A percentile compares a stretch with the other conserved stretches of the same genome.
These are phyloP conservation scores for Aspergillus fumigatiaffinis DNA, from an alignment of 2,329 filamentous ascomycete genomes.

Conservation along the genomic window DNA sequence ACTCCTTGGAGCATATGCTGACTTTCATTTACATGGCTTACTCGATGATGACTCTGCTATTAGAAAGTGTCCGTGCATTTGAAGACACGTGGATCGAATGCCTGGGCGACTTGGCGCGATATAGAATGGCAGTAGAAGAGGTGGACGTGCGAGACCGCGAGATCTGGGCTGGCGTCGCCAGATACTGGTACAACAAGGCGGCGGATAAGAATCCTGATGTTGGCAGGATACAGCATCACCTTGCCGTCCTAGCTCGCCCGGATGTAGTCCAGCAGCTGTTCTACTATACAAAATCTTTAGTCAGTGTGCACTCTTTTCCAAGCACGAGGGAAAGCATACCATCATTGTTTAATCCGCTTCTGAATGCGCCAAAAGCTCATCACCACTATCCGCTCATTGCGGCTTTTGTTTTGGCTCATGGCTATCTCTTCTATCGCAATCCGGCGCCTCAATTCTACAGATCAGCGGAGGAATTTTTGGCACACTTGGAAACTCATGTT, in stretches of 20 bases:
- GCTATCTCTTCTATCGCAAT: slow-evolving; percentile 42
- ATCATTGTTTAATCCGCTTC: slow-evolving; percentile 51
- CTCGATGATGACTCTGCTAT: slow-evolving; percentile 80
- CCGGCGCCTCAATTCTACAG: slow-evolving; percentile 36
- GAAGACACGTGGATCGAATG: slow-evolving; percentile 93
- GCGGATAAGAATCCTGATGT: slow-evolving; percentile 71
- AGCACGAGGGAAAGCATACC: slow-evolving; percentile 55
- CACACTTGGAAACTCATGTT: slow-evolving; percentile 46
- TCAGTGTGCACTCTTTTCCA: slow-evolving; percentile 52
- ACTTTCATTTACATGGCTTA: slow-evolving; percentile 87
- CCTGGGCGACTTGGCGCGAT: slow-evolving; percentile 78
- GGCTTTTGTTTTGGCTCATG: slow-evolving; percentile 53
- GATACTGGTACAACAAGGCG: slow-evolving; percentile 80
- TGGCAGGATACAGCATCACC: slow-evolving; percentile 80
- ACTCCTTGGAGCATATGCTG: slow-evolving; percentile 81
- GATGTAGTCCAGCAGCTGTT: slow-evolving; percentile 57
- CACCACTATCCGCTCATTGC: slow-evolving; percentile 39
- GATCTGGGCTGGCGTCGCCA: slow-evolving; percentile 74
- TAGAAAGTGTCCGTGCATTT: slow-evolving; percentile 80
- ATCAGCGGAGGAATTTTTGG: slow-evolving; percentile 40
- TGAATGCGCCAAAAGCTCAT: slow-evolving; percentile 37
- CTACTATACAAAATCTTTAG: slow-evolving; percentile 57
- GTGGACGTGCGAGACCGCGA: slow-evolving; percentile 71
- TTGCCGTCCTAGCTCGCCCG: slow-evolving; percentile 64
- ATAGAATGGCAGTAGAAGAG: slow-evolving; percentile 89